Evolutionary conservation across 441 rosid species (phyloP).

Genomic region (Viola pubescens): DNA sequence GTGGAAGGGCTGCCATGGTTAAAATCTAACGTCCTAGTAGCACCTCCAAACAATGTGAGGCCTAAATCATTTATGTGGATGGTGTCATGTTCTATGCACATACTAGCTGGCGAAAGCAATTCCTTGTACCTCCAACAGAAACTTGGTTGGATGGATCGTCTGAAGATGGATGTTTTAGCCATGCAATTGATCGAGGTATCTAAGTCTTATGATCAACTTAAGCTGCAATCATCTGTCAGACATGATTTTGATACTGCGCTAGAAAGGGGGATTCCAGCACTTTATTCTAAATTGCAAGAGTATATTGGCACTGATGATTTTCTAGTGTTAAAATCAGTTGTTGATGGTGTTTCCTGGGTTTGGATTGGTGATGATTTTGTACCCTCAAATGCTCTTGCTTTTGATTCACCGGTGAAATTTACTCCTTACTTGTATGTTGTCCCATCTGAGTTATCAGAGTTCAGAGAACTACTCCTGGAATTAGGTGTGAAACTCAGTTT

Average conservation of each 20-base stretch:
- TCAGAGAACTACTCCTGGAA: conserved; percentile 69
- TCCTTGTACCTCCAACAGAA: conserved; percentile 52
- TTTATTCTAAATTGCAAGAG: conserved; percentile 69
- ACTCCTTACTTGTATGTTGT: conserved; percentile 94
- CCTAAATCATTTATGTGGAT: conserved; percentile 87
- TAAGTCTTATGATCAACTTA: conserved; percentile 54
- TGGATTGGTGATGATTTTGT: conserved; percentile 98
- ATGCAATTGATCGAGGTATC: conserved; percentile 73
- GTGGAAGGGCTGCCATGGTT: conserved; percentile 82
- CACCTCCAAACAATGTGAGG: conserved; percentile 71
- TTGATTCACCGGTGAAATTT: conserved; percentile 98
- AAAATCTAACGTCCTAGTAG: conserved; percentile 50
- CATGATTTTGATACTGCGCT: conserved; percentile 52
- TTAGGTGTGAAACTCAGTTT: conserved; percentile 87
- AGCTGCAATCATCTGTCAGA: conserved; percentile 41
- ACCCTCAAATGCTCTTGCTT: conserved; percentile 76
- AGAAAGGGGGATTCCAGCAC: conserved; percentile 58
- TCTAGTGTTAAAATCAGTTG: conserved; percentile 47
- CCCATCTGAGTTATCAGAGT: conserved; percentile 89
- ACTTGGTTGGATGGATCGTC: conserved; percentile 84
- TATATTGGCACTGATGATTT: conserved; percentile 62
- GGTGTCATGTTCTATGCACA: conserved; percentile 67
- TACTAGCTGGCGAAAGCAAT: conserved; percentile 65
- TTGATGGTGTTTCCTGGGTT: conserved; percentile 80
- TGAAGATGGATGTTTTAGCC: conserved; percentile 45